A percentile compares a stretch with the other conserved stretches of the same genome.
These are phyloP conservation scores for Nicotiana tabacum DNA, from an alignment of 257 asterid genomes.

Conservation along the genomic window DNA sequence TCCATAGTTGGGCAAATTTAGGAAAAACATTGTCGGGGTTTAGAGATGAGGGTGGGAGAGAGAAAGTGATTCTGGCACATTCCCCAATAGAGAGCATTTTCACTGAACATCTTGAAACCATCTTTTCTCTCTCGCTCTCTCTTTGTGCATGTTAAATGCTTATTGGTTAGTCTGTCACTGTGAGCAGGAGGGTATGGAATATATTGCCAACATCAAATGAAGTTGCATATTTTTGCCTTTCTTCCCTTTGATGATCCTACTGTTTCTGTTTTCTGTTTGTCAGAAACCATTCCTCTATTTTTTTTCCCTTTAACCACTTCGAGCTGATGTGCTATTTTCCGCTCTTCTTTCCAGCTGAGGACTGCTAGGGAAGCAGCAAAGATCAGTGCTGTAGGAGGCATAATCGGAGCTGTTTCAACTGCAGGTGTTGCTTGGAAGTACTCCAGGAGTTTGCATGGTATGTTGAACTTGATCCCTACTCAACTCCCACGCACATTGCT, in stretches of 20 bases:
- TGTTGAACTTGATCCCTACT: neutral
- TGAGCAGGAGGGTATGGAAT: neutral
- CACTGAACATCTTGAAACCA: too few relatives aligned
- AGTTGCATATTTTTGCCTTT: neutral
- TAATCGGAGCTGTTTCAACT: slow-evolving; percentile 68
- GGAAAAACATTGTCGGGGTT: too few relatives aligned
- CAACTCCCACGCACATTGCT: neutral
- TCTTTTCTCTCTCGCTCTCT: neutral
- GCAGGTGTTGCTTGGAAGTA: slow-evolving; percentile 77
- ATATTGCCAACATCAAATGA: neutral
- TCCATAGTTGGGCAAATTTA: too few relatives aligned
- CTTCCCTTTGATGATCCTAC: neutral
- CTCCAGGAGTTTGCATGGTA: slow-evolving; percentile 91
- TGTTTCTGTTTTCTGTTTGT: neutral
- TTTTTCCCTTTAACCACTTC: neutral
- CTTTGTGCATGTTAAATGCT: neutral
- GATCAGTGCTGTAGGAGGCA: slow-evolving; percentile 68
- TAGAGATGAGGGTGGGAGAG: too few relatives aligned
- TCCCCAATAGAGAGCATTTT: too few relatives aligned
- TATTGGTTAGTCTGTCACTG: neutral
- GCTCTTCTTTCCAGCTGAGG: slow-evolving; percentile 58
- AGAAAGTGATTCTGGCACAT: too few relatives aligned
- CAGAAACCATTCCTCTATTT: neutral
- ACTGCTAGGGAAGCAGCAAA: slow-evolving; percentile 65
- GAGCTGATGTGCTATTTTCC: neutral